Evolutionary conservation across 495 filamentous ascomycete genomes (phyloP), one percentile per base, ranked within the genome.

Genomic region (Neurospora hispaniola): DNA sequence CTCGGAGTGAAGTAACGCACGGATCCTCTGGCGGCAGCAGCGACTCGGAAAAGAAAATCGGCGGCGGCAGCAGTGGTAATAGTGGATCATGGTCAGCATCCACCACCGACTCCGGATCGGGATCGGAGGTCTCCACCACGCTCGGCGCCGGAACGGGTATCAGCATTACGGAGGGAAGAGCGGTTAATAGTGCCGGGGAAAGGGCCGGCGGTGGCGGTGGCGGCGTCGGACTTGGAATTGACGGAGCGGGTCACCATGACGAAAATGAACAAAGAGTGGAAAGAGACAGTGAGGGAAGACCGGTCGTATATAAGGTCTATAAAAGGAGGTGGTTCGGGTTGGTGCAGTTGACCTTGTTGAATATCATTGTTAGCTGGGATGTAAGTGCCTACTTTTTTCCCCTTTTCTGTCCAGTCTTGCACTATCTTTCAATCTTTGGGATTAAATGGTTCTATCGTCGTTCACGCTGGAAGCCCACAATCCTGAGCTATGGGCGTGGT

Each of bases 341-440:
- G 70, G 82, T 87, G 20, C 91, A 96, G 82, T 80, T 98, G 76
- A 91, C 94, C 18, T 81, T 98, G 77, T 78, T 98, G 81, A 99
- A 98, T 79, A 92, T 97, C 69, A 89, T 99, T 71, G 90, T 97
- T 39, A 95, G 92, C 79, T 98, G 94, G 95, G 93, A 96, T 86
- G 94, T 96, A 88, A 86, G 92, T 88, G 31, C 16, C 12, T 70
- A 23, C 23, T 71, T 70, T 48, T 46, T 62, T 70, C 59, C 27
- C 3, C 1, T 69, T 35, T 20, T 31, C 14, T 2, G n/a, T 39
- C 27, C 27, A 4, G 20, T 59, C 20, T 54, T 59, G 27, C n/a
- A 46, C 44, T 20, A 18, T 31, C 14, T 62, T 35, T 59, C 48
- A 31, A 20, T 23, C 23, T 16, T 23, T 2, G 20, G 48, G 48